phyloP scores from a whole-genome alignment of 192 early-diverging fungal species.

The Rhizophagus sp. region DNA sequence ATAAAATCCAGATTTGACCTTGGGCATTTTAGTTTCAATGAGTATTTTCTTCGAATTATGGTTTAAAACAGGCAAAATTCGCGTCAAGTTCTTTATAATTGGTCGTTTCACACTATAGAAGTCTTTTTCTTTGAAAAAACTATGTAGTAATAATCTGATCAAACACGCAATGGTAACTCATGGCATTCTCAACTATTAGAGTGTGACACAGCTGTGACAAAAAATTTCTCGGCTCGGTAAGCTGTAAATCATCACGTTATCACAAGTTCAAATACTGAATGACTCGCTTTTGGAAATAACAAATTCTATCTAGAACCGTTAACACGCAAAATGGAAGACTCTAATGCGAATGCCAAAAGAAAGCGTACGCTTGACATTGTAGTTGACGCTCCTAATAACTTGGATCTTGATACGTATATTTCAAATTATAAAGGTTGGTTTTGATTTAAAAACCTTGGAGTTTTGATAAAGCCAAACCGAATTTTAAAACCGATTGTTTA shows the following conservation, averaged over 20 bases:
- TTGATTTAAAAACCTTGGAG: neutral
- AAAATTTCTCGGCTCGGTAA: no score
- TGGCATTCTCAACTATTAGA: no score
- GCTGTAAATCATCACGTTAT: no score
- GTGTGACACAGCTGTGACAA: no score
- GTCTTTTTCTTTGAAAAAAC: neutral
- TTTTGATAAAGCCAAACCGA: neutral
- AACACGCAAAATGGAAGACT: conserved; percentile 27
- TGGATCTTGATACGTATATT: conserved; percentile 67
- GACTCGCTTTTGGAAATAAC: no score
- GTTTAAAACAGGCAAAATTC: neutral
- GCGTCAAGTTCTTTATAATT: neutral
- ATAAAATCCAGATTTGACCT: conserved; percentile 4
- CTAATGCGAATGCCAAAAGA: conserved; percentile 39
- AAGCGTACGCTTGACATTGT: conserved; percentile 46
- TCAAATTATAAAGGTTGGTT: conserved; percentile 63
- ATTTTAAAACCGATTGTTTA: neutral
- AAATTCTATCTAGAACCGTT: neutral
- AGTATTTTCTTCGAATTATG: neutral
- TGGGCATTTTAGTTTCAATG: conserved; percentile 8
- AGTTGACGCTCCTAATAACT: conserved; percentile 49
- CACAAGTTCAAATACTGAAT: no score
- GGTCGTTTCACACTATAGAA: neutral
- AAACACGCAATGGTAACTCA: neutral
- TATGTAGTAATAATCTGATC: neutral